Conservation (phyloP, 2,329 filamentous ascomycete genomes). For the Hypomyces perniciosus region DNA sequence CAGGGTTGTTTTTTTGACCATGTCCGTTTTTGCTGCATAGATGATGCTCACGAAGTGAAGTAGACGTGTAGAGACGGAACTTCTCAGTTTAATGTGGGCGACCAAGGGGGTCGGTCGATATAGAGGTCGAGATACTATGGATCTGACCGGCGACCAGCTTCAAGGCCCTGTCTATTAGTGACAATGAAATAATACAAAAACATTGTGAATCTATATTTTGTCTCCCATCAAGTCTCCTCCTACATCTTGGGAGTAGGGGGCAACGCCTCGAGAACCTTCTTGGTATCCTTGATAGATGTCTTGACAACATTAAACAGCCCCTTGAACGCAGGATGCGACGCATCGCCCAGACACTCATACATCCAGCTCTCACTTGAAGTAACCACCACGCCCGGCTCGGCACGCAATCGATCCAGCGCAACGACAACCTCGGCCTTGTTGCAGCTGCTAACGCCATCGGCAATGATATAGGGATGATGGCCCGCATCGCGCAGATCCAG, state of each 20-base stretch:
- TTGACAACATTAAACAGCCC: conserved; percentile 71
- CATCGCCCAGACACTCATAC: conserved; percentile 86
- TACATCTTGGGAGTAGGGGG: conserved; percentile 52
- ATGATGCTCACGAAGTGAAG: too few species aligned
- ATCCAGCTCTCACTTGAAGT: conserved; percentile 86
- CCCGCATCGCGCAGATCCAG: conserved; percentile 71
- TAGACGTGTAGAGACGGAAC: too few species aligned
- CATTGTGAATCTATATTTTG: neutral
- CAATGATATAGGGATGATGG: conserved; percentile 78
- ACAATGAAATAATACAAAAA: neutral
- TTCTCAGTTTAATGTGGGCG: too few species aligned
- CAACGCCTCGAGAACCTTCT: conserved; percentile 58
- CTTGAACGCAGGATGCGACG: conserved; percentile 65
- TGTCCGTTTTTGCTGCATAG: too few species aligned
- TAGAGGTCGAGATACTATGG: too few species aligned
- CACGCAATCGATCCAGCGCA: conserved; percentile 68
- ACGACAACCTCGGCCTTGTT: conserved; percentile 76
- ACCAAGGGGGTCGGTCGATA: too few species aligned
- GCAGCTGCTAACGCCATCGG: conserved; percentile 84
- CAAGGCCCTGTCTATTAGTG: too few species aligned
- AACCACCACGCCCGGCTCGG: conserved; percentile 64
- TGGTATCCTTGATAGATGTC: conserved; percentile 66
- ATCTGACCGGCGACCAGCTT: too few species aligned
- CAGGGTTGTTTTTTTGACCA: neutral
- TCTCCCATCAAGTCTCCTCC: neutral